These are phyloP conservation scores for Epichloe amarillans DNA, from an alignment of 2,329 filamentous ascomycete genomes.

Conservation along the genomic window DNA sequence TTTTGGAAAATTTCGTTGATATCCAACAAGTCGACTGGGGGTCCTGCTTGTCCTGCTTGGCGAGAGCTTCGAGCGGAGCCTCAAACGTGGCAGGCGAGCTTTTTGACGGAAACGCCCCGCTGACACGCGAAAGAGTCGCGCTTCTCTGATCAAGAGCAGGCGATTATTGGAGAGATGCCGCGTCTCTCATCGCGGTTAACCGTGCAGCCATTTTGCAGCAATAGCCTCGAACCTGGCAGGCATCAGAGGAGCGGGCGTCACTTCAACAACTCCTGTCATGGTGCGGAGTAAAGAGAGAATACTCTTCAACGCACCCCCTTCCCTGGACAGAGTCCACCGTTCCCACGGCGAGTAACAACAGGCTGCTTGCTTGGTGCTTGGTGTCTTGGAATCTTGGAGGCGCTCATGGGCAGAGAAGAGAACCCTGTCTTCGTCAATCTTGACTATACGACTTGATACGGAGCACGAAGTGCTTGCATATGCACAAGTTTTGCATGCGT, in stretches of 20 bases:
- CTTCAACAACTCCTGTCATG: not conserved
- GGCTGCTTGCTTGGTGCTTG: too few species aligned
- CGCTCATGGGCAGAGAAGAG: not conserved
- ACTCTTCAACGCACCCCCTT: not conserved
- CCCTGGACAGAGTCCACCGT: not conserved
- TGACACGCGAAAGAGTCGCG: constrained; percentile 2
- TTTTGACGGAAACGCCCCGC: not conserved
- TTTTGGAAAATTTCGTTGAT: not conserved
- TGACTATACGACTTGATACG: not conserved
- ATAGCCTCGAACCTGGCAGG: not conserved
- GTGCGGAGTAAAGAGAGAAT: not conserved
- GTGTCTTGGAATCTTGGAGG: too few species aligned
- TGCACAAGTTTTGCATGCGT: too few species aligned
- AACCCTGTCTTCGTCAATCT: not conserved
- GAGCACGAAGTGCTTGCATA: not conserved
- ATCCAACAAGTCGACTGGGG: not conserved
- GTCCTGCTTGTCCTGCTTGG: too few species aligned
- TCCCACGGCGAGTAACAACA: not conserved
- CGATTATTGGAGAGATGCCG: constrained; percentile 1
- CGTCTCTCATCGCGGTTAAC: not conserved
- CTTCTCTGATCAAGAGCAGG: not conserved
- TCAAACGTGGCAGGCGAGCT: not conserved
- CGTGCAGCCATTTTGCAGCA: not conserved
- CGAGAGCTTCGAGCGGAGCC: too few species aligned
- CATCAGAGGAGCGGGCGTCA: not conserved